Percentiles rank a stretch among this genome's conserved stretches.
Evolutionary conservation across 2,329 filamentous ascomycete species (phyloP).

Genomic region (Pleurostoma richardsiae): DNA sequence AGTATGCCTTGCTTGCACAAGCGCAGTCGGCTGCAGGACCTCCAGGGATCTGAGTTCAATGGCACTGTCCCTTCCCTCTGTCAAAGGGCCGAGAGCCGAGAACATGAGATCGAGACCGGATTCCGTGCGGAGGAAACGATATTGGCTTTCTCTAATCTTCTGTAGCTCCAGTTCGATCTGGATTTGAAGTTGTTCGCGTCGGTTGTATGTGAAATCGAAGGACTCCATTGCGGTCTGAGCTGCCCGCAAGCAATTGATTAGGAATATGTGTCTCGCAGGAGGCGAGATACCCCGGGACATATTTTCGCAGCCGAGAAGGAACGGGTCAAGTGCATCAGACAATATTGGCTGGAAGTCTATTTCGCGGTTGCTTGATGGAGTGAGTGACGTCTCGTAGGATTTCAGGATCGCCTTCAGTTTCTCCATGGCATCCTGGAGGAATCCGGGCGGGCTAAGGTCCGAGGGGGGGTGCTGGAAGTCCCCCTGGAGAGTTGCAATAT

Average conservation of each 20-base stretch:
- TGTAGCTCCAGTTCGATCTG: conserved; percentile 49
- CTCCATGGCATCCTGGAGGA: conserved; percentile 74
- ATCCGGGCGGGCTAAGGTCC: conserved; percentile 74
- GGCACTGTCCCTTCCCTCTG: conserved; percentile 39
- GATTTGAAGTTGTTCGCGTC: conserved; percentile 50
- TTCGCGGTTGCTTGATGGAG: conserved; percentile 51
- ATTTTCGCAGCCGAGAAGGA: conserved; percentile 68
- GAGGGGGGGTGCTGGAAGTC: conserved; percentile 65
- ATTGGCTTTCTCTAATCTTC: conserved; percentile 63
- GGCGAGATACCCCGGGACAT: conserved; percentile 57
- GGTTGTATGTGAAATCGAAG: conserved; percentile 60
- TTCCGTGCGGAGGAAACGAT: conserved; percentile 65
- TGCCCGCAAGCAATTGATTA: conserved; percentile 64
- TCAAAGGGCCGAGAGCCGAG: conserved; percentile 40
- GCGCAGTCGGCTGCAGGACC: conserved; percentile 51
- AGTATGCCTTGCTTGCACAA: conserved; percentile 66
- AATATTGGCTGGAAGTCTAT: conserved; percentile 72
- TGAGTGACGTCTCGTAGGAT: conserved; percentile 79
- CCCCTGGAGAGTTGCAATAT: conserved; percentile 67
- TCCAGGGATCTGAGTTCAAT: conserved; percentile 48
- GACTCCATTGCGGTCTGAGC: conserved; percentile 49
- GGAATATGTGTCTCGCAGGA: conserved; percentile 62
- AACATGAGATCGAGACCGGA: conserved; percentile 70
- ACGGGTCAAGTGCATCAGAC: conserved; percentile 78
- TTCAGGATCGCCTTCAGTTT: conserved; percentile 75